These are phyloP conservation scores for Aureobasidium sp. DNA, from an alignment of 2,329 filamentous ascomycete species.

Conservation along the genomic window DNA sequence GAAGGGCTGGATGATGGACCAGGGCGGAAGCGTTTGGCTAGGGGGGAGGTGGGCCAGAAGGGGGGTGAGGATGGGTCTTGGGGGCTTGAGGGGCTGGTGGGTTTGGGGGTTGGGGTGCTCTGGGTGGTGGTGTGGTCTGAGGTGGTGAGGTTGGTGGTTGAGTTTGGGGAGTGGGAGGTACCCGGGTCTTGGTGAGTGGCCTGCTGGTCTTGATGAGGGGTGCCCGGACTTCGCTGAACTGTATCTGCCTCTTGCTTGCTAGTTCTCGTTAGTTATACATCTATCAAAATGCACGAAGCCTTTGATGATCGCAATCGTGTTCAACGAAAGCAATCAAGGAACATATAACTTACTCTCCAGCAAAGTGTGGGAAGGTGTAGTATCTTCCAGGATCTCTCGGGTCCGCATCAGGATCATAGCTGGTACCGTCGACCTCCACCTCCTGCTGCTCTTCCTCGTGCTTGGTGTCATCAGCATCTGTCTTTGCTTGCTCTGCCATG, in stretches of 20 bases:
- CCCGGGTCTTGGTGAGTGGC: not conserved
- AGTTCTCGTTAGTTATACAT: not conserved
- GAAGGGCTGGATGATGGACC: too few relatives aligned
- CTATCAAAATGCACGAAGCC: not conserved
- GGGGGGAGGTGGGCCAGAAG: not conserved
- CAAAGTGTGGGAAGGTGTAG: slow-evolving; percentile 1
- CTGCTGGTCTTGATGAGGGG: not conserved
- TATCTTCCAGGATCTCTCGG: slow-evolving; percentile 6
- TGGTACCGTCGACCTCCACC: not conserved
- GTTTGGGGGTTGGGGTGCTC: not conserved
- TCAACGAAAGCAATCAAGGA: not conserved
- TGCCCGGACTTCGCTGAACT: not conserved
- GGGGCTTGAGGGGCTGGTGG: not conserved
- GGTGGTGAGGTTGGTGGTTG: not conserved
- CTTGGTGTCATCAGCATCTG: not conserved
- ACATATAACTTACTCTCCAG: not conserved
- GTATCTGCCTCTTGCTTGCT: not conserved
- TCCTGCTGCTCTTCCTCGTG: not conserved
- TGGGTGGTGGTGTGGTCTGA: not conserved
- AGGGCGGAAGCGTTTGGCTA: not conserved
- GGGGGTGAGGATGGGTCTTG: not conserved
- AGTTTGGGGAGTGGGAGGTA: not conserved
- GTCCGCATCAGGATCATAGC: not conserved
- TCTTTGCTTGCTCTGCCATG: not conserved
- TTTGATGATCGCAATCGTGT: not conserved